Base-by-base conservation (phyloP, 108 stramenopile genomes). In the Halocafeteria seosinensis region DNA sequence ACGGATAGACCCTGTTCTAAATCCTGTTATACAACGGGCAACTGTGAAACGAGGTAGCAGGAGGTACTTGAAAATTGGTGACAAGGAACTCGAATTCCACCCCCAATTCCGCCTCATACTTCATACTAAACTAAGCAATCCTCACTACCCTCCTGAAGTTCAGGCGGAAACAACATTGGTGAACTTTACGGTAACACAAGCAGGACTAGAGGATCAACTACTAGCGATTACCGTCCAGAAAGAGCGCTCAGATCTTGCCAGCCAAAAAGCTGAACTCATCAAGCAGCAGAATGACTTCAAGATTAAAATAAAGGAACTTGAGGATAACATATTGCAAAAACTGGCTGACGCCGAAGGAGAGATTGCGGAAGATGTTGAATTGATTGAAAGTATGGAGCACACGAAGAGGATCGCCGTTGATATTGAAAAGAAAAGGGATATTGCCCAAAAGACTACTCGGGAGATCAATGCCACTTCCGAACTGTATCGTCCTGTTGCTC, bases 121-220 rank as follows among this genome's bases (percentile, higher is more conserved):
- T 37, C 87, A 88, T 71, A 86, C 85, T 1, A 85, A 84, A 65
- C 61, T 85, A 36, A 66, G 70, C 38, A 85, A 86, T 62, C 84
- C 87, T 33, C 84, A 84, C 50, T 86, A 82, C 71, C 87, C 85
- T 21, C 85, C 87, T 27, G 87, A 88, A 69, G 82, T 88, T 26
- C 85, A 85, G 71, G 84, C 87, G 9, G 85, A 85, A 65, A 77
- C 81, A 3, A 81, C 87, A 17, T 61, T 88, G 11, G 68, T 86
- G 55, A 88, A 88, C 70, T 88, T 88, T 62, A 86, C 84, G 0
- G 87, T 85, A 34, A 85, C 87, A 11, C 59, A 75, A 62, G 50
- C 37, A 23, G 87, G 87, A 0, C 72, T 88, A 53, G 83, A 85
- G 64, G 87, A 88, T 58, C 85, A 88, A 70, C 67, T 88, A 30